Base-by-base conservation (phyloP, 163 green algal genomes). In the Chloromonas sp. region DNA sequence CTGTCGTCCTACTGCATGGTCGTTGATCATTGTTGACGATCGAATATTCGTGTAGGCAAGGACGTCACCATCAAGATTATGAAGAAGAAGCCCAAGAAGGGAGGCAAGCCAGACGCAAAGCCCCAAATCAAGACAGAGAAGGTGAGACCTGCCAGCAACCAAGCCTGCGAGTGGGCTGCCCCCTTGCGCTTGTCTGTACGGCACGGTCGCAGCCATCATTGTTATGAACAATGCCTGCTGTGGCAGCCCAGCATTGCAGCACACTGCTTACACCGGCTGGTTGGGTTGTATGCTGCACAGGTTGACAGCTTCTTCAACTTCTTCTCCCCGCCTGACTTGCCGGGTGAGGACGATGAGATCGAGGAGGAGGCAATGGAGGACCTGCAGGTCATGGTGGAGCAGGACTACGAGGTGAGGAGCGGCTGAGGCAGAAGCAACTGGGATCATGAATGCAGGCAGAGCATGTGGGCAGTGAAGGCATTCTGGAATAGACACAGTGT, bases 231-330 rank as follows among this genome's bases (percentile, higher is more conserved):
- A 36, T 36, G 36, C 36, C 36, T 36, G 36, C 36, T 36, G 36
- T 36, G 36, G 36, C 36, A 36, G 36, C 36, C 36, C 36, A 36
- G 36, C 36, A 36, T 36, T 36, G 36, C 36, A 36, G 36, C 36
- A 36, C 36, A 36, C 36, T 36, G 36, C 36, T 36, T 36, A 36
- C 36, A 36, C 36, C 36, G 36, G 36, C 36, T 36, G 36, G 36
- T 36, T 36, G 36, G 66, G 66, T 74, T 74, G 66, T 11, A 11
- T 74, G 66, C 66, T 36, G 66, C 5, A 61, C 81, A 85, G 79
- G 84, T 84, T 60, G 91, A 95, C 81, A 91, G 81, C 36, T 96
- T 96, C 87, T 96, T 96, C 89, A 94, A 95, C 87, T 96, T 96
- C 88, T 96, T 96, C 88, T 89, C 81, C 78, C 92, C 93, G 15